A percentile compares a stretch with the other conserved stretches of the same genome.
Conservation (phyloP, 345 rosid genomes). For the Citrus maxima region DNA sequence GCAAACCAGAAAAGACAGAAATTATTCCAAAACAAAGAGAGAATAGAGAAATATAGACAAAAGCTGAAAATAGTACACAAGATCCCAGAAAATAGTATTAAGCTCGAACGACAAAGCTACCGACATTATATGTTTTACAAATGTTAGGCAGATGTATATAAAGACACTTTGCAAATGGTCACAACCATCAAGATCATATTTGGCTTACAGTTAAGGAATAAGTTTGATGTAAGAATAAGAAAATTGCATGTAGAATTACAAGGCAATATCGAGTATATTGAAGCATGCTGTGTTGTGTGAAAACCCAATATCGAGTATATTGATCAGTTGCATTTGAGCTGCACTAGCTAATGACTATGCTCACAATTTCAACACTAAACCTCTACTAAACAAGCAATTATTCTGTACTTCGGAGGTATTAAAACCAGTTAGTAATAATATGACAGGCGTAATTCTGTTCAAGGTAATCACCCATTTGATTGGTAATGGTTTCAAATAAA, state of each 20-base stretch:
- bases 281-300: neutral
- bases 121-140: neutral
- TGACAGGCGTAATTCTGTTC: too few species aligned
- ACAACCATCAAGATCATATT: neutral
- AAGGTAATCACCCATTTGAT: too few species aligned
- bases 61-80: neutral
- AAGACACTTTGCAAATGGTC: neutral
- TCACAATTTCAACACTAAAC: neutral
- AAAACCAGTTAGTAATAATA: too few species aligned
- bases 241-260: neutral
- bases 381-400: too few species aligned
- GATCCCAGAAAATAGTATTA: neutral
- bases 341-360: neutral
- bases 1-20: neutral
- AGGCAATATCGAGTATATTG: neutral
- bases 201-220: neutral
- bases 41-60: neutral
- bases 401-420: too few species aligned
- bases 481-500: too few species aligned
- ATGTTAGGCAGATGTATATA: neutral
- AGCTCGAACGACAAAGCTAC: neutral
- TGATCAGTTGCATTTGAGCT: neutral
- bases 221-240: neutral
- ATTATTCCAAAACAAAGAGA: neutral
- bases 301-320: neutral